Conservation (phyloP, 2,329 filamentous ascomycete genomes). For the Colletotrichum falcatum region DNA sequence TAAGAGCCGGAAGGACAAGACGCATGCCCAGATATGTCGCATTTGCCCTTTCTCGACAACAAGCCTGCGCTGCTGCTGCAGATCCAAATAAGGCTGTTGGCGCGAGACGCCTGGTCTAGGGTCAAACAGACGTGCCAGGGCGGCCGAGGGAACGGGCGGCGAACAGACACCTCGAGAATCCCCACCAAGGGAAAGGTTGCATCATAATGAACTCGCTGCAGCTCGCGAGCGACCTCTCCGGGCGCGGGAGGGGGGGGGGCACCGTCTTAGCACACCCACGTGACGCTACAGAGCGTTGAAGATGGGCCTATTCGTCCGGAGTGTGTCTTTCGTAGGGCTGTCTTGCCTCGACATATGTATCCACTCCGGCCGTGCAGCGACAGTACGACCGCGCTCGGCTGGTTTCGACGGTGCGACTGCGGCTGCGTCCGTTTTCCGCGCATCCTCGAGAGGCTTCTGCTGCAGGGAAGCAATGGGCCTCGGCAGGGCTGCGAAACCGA, state of each 20-base stretch:
- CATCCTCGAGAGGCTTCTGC: slow-evolving; percentile 2
- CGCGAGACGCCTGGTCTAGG: not conserved
- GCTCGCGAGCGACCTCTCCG: slow-evolving; percentile 17
- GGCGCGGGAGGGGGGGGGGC: too few species aligned
- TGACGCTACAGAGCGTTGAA: not conserved
- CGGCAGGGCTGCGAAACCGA: not conserved
- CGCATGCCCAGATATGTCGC: not conserved
- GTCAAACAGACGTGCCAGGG: not conserved
- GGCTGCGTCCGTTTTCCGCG: slow-evolving; percentile 9
- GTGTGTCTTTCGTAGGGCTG: slow-evolving; percentile 14
- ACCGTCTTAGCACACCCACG: slow-evolving; percentile 8
- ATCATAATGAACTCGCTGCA: slow-evolving; percentile 14
- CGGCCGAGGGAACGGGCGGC: slow-evolving; percentile 5
- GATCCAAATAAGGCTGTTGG: not conserved
- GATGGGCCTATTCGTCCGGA: slow-evolving; percentile 18
- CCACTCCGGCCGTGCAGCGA: slow-evolving; percentile 14
- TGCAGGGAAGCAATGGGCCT: not conserved
- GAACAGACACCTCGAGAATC: not conserved
- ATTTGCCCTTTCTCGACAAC: not conserved
- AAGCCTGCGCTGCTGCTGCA: not conserved
- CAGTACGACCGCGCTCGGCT: slow-evolving; percentile 14
- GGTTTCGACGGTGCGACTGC: slow-evolving; percentile 2
- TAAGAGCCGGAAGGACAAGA: not conserved
- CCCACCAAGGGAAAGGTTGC: not conserved
- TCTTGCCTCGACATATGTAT: not conserved